Conservation (phyloP, 2,329 filamentous ascomycete species). For the Elsinoe australis region DNA sequence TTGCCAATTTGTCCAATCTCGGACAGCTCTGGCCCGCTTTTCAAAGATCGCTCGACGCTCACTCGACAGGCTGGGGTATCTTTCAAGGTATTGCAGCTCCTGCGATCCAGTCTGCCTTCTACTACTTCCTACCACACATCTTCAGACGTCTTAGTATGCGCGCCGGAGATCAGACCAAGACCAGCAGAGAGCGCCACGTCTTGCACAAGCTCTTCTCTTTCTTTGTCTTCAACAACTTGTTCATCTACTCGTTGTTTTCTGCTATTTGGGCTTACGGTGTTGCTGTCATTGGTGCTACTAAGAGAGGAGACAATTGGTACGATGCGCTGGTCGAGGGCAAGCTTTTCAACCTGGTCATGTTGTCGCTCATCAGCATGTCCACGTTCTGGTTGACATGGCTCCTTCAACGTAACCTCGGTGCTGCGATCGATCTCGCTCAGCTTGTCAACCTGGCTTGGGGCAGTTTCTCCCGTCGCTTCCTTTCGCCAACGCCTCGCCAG, state of each 20-base stretch:
- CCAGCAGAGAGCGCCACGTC: conserved; percentile 83
- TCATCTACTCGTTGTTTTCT: conserved; percentile 90
- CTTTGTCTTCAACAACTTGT: conserved; percentile 93
- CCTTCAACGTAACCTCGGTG: conserved; percentile 84
- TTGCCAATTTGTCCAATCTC: conserved; percentile 77
- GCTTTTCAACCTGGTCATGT: conserved; percentile 58
- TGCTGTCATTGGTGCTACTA: conserved; percentile 53
- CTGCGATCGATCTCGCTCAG: conserved; percentile 88
- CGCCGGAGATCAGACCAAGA: conserved; percentile 86
- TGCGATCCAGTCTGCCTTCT: conserved; percentile 77
- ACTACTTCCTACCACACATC: conserved; percentile 78
- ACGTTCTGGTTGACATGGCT: conserved; percentile 93
- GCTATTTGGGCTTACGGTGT: conserved; percentile 68
- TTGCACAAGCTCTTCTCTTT: conserved; percentile 86
- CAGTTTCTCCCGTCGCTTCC: conserved; percentile 76
- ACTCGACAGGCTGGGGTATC: conserved; percentile 69
- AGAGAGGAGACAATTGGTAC: conserved; percentile 55
- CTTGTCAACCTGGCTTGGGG: conserved; percentile 75
- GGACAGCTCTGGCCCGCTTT: conserved; percentile 75
- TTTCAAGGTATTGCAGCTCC: conserved; percentile 89
- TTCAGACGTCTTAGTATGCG: conserved; percentile 79
- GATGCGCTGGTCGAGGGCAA: conserved; percentile 58
- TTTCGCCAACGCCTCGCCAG: conserved; percentile 80
- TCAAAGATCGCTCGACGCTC: conserved; percentile 51
- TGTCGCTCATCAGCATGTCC: conserved; percentile 71